Conservation (phyloP, 2,329 filamentous ascomycete species). For the Ceratocystiopsis minuta region DNA sequence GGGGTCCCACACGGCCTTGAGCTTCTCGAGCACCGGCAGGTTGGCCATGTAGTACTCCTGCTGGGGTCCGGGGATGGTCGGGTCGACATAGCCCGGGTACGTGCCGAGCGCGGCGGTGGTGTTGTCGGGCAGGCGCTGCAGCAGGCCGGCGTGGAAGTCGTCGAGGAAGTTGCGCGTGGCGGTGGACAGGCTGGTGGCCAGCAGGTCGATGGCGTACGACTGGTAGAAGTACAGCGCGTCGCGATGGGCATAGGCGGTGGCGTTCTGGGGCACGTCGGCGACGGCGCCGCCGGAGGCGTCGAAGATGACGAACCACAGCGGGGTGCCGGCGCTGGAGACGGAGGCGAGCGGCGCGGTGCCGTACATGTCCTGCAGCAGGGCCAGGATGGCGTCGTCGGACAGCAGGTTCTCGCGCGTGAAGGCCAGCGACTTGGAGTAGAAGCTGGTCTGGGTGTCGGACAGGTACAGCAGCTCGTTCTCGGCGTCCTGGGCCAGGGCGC, state of each 20-base stretch:
- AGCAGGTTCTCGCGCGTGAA: no score
- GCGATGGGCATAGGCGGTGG: conserved; percentile 44
- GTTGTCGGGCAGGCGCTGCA: conserved; percentile 18
- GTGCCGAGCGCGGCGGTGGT: conserved; percentile 22
- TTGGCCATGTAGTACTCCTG: conserved; percentile 37
- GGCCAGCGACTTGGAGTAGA: no score
- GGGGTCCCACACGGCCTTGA: conserved; percentile 37
- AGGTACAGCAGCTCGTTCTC: conserved; percentile 29
- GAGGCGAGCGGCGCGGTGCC: conserved; percentile 13
- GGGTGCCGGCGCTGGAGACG: conserved; percentile 26
- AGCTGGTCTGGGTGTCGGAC: conserved; percentile 17
- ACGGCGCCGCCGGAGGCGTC: conserved; percentile 43
- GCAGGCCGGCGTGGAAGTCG: conserved; percentile 26
- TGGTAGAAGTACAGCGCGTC: conserved; percentile 48
- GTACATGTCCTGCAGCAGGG: conserved; percentile 33
- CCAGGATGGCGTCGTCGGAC: conserved; percentile 20
- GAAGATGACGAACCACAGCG: conserved; percentile 44
- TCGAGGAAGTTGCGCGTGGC: conserved; percentile 31
- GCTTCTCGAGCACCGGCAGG: conserved; percentile 23
- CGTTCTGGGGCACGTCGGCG: conserved; percentile 33
- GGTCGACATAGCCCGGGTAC: conserved; percentile 48
- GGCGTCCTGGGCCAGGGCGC: conserved; percentile 33
- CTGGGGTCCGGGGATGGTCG: conserved; percentile 24
- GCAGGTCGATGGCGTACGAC: conserved; percentile 36
- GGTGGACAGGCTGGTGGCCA: conserved; percentile 19